Base-by-base conservation (phyloP, 176 grass and related monocot species). In the Miscanthus lutarioriparius region DNA sequence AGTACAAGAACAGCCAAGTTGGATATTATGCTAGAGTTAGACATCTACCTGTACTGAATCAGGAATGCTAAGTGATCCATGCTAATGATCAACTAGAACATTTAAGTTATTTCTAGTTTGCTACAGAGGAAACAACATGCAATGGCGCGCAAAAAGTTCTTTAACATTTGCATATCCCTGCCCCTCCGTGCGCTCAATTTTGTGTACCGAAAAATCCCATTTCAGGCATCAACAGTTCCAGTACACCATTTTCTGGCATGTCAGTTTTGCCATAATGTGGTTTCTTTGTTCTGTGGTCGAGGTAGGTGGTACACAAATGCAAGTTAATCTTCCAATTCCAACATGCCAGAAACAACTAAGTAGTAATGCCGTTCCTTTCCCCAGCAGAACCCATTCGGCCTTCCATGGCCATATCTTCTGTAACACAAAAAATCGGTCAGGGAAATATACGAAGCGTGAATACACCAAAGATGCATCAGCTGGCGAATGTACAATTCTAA, bases 341-440 rank as follows among this genome's bases (percentile, higher is more conserved):
- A 74, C 56, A 67, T 68, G 2, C 32, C 66, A 15, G 70, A 54
- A 80, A 74, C 32, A 27, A 63, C 39, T 84, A 36, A 81, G 53
- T 76, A 61, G 81, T 53, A 76, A 81, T 84, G 70, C 85, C 85
- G 23, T 91, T 91, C 26, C 76, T 47, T 70, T 80, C 76, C 69
- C 76, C 85, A 65, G 70, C 85, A 84, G 85, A 63, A 76, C 63
- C 85, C 28, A 69, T 87, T 83, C 26, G 70, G 70, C 20, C 81
- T 84, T 80, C 76, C 0, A 45, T 61, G 41, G 81, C 85, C 89
- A 80, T 62, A 66, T 76, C 89, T 75, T 84, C 89, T 91, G 85
- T 75, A 70, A 70, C 32, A 76, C 67, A 15, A 63, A 76, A 76
- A 51, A 70, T 11, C 22, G 8, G 32, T 80, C 68, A 90, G 63